A percentile compares a stretch with the other conserved stretches of the same genome.
These are phyloP conservation scores for Fusarium verrucosum DNA, from an alignment of 2,329 filamentous ascomycete genomes.

Conservation along the genomic window DNA sequence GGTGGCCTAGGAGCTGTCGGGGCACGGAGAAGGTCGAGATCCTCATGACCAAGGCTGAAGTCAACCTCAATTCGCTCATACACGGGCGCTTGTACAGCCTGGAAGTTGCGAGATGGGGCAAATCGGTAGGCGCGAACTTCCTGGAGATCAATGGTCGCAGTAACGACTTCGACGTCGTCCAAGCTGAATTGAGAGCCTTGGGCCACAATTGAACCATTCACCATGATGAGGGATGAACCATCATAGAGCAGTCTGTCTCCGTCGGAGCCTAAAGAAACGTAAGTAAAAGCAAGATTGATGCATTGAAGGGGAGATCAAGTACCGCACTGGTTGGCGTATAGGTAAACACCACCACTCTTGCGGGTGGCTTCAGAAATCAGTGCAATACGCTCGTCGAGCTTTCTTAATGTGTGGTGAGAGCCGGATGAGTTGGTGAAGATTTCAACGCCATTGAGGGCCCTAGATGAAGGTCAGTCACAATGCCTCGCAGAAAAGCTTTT, in stretches of 20 bases:
- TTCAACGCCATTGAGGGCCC: slow-evolving; percentile 67
- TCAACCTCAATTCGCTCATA: slow-evolving; percentile 36
- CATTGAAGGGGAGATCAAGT: fast-evolving
- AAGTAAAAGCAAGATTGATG: neutral
- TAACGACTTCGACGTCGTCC: slow-evolving; percentile 68
- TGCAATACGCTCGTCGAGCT: slow-evolving; percentile 70
- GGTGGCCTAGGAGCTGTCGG: slow-evolving; percentile 44
- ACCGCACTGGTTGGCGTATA: slow-evolving; percentile 52
- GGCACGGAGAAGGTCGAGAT: slow-evolving; percentile 41
- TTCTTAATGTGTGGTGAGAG: slow-evolving; percentile 64
- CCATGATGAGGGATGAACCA: slow-evolving; percentile 67
- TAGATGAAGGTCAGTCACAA: neutral
- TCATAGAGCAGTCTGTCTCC: slow-evolving; percentile 66
- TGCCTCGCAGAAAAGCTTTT: too few species aligned
- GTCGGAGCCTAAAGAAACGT: slow-evolving; percentile 54
- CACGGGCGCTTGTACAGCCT: slow-evolving; percentile 56
- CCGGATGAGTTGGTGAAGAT: slow-evolving; percentile 71
- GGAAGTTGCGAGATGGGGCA: slow-evolving; percentile 64
- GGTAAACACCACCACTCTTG: slow-evolving; percentile 68
- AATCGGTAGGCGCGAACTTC: slow-evolving; percentile 71
- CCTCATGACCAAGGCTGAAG: slow-evolving; percentile 47
- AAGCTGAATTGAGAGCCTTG: slow-evolving; percentile 71
- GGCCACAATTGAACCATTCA: slow-evolving; percentile 70
- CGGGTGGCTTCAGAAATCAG: slow-evolving; percentile 73
- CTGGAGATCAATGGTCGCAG: slow-evolving; percentile 74